Evolutionary conservation across 140 eudicot genomes (phyloP), one percentile per base, ranked within the genome.

Genomic region (Flaveria floridana): DNA sequence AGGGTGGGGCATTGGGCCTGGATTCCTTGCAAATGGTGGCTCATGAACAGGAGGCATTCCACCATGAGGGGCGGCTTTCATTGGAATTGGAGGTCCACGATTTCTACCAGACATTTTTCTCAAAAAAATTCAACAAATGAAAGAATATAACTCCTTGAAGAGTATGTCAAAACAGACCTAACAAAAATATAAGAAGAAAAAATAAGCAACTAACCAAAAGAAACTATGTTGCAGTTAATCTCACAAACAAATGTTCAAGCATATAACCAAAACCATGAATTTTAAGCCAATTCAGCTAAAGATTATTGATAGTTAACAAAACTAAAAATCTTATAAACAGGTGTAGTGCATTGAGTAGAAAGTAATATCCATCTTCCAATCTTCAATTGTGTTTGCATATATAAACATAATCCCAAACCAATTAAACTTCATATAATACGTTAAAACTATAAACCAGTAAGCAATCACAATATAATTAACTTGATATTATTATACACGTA

Each of bases 41-140:
- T 92, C 98, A 51, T 81, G 91, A 73, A 77, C 62, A 7, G 90
- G 84, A 2, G 82, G 83, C 63, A 75, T 8, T 34, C 90, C 89
- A 50, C 82, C 82, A 52, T 83, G 92, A 11, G 92, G 88, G 23
- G 14, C 76, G 20, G 86, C 90, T 78, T 88, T 86, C 83, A 84
- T 76, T 26, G 94, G 90, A 70, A 85, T 63, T 12, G 96, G 91
- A 64, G 90, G 96, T 74, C 98, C 98, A 66, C 86, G 95, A 68
- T 86, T 89, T 83, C 96, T 87, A 65, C 89, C 87, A 16, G 92
- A 79, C 96, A 92, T 92, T 65, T 74, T 68, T 65, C 73, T 63
- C 53, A 34, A 5, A 37, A 34, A 5, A 34, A 34, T 34, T 34
- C 0, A 68, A 52, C 20, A 50, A 18, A 53, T 41, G 57, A 72